Evolutionary conservation across 345 rosid species (phyloP), one percentile per base, ranked within the genome.

Genomic region (Sonneratia alba): DNA sequence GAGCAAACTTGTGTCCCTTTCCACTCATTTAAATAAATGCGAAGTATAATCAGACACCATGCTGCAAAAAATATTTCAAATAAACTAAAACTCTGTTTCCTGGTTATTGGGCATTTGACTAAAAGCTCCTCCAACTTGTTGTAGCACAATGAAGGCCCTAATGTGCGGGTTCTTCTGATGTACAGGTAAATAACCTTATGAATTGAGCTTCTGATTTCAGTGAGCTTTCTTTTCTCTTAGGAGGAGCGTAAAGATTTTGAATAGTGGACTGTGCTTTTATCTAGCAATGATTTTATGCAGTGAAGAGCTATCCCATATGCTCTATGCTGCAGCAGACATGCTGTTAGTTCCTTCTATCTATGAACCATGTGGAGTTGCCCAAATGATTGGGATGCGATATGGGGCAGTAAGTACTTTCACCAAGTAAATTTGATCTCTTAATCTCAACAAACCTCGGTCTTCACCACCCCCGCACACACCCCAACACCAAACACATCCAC

Each of bases 321-420:
- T 86, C 67, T 86, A 86, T 79, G 86, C 90, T 53, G 87, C 87
- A 34, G 90, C 87, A 47, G 90, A 86, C 77, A 73, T 84, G 61
- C 87, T 86, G 49, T 72, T 86, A 71, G 86, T 86, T 79, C 90
- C 90, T 76, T 86, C 90, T 62, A 77, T 86, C 48, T 86, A 82
- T 62, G 90, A 86, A 67, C 90, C 87, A 37, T 86, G 90, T 73
- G 90, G 90, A 72, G 87, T 86, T 78, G 81, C 90, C 59, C 90
- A 86, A 79, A 86, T 86, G 86, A 73, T 86, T 70, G 90, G 90
- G 68, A 84, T 86, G 90, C 78, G 82, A 16, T 86, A 86, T 63
- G 90, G 90, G 37, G 77, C 83, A 75, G 90, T 86, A 79, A 77
- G 85, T 70, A 82, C 66, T 10, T 48, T 63, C 37, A 32, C 22